Evolutionary conservation across 352 stramenopile genomes (phyloP), one percentile per base, ranked within the genome.

Genomic region (Synura sp.): DNA sequence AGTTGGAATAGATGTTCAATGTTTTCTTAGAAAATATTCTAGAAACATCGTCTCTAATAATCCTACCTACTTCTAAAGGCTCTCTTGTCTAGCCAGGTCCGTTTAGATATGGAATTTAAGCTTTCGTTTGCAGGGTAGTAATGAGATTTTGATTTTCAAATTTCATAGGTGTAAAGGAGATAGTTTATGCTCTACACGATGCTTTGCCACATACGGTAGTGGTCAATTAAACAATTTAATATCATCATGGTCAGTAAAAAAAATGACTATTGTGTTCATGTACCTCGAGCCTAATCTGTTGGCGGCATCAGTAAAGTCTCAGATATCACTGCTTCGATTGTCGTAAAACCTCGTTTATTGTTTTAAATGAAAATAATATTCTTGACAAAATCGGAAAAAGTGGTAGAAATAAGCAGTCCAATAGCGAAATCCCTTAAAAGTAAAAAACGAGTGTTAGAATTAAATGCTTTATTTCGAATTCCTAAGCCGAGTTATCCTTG

Each of bases 161-260:
- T 57, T 22, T 22, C 5, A 57, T 57, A 57, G 53, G 35, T 67
- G 53, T 34, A 67, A 67, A 34, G 53, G 53, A 22, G 53, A 29
- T 36, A 67, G 53, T 67, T 15, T 67, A 7, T 67, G 53, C 35
- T 67, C 53, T n/a, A 67, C 53, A 35, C 25, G 53, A 25, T 67
- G 53, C 19, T 67, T 67, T 34, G 53, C 53, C 5, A 67, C 33
- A 67, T 67, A 36, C n/a, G 53, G 53, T 67, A 67, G 53, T 67
- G 14, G 5, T 5, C 14, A 29, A 36, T 34, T 67, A 34, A 29
- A 67, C 35, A 19, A 2, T 35, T n/a, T n/a, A n/a, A 35, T 67
- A 5, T 67, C 35, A 19, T 34, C 14, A 32, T 67, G 53, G 33
- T 67, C 53, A 19, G 53, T 67, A 15, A 29, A 67, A 35, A 67